Percentiles rank a stretch among this genome's conserved stretches.
Evolutionary conservation across 768 basidiomycete genomes (phyloP).

Genomic region (Cantharellus anzutake): DNA sequence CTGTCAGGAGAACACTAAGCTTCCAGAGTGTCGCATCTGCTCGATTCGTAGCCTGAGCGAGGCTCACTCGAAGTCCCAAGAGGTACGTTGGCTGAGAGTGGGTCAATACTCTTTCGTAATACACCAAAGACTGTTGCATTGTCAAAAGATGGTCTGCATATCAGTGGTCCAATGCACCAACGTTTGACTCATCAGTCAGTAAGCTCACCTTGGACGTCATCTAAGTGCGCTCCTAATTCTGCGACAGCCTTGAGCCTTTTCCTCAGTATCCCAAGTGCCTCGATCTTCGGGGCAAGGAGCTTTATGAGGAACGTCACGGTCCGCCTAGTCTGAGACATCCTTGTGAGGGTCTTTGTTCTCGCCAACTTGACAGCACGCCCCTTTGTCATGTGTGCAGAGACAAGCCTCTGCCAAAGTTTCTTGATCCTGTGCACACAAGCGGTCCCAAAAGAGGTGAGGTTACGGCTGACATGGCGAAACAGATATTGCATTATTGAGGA

Average conservation of each 20-base stretch:
- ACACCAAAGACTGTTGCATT: conserved; percentile 61
- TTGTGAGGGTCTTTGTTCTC: too few relatives aligned
- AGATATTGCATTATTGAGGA: too few relatives aligned
- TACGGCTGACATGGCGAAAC: too few relatives aligned
- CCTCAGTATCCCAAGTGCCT: conserved; percentile 59
- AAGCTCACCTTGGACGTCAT: conserved; percentile 71
- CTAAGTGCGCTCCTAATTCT: conserved; percentile 33
- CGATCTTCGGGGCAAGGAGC: conserved; percentile 58
- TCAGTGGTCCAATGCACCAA: too few relatives aligned
- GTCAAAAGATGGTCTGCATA: conserved; percentile 74
- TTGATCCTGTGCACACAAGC: background rate
- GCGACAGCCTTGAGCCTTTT: conserved; percentile 52
- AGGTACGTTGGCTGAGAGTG: conserved; percentile 79
- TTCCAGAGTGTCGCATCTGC: too few relatives aligned
- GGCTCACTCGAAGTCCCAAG: too few relatives aligned
- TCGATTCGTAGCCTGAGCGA: too few relatives aligned
- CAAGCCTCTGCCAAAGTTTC: background rate
- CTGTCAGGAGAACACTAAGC: too few relatives aligned
- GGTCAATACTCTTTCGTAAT: conserved; percentile 77
- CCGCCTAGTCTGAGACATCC: too few relatives aligned
- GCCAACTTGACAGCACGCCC: too few relatives aligned
- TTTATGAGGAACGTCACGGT: conserved; percentile 63
- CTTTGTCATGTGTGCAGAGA: background rate
- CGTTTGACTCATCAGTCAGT: too few relatives aligned
- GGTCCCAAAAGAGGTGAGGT: background rate